Evolutionary conservation across 345 rosid genomes (phyloP).

Genomic region (Populus alba): DNA sequence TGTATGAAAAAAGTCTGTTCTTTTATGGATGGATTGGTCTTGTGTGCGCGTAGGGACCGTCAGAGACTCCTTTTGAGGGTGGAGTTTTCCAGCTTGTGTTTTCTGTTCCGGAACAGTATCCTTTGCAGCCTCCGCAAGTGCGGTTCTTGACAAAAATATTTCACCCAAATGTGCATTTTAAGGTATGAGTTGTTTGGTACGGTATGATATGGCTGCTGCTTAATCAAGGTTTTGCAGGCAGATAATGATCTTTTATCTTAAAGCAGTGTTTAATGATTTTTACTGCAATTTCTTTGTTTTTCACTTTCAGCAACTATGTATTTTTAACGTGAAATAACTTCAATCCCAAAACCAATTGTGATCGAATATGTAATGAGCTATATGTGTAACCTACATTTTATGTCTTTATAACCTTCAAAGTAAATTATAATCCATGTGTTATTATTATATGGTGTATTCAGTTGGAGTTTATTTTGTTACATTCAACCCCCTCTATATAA

Average conservation of each 20-base stretch:
- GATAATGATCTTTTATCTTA: background rate
- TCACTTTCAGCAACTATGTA: background rate
- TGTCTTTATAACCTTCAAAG: too few relatives aligned
- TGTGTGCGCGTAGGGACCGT: slow-evolving; percentile 64
- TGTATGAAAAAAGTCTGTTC: too few relatives aligned
- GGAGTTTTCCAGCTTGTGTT: slow-evolving; percentile 95
- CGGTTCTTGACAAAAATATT: slow-evolving; percentile 94
- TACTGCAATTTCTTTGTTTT: background rate
- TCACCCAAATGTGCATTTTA: slow-evolving; percentile 98
- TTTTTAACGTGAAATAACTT: too few relatives aligned
- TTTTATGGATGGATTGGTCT: slow-evolving; percentile 4
- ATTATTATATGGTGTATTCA: too few relatives aligned
- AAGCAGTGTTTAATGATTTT: background rate
- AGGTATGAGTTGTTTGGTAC: slow-evolving; percentile 41
- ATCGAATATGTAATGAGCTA: too few relatives aligned
- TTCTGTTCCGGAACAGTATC: slow-evolving; percentile 95
- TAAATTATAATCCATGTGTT: too few relatives aligned
- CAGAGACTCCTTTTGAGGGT: slow-evolving; percentile 97
- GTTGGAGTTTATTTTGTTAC: too few relatives aligned
- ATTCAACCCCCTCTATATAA: too few relatives aligned
- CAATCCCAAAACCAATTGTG: too few relatives aligned
- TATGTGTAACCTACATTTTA: too few relatives aligned
- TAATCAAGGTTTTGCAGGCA: background rate
- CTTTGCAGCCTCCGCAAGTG: slow-evolving; percentile 98
- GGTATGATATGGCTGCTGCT: background rate